Base-by-base conservation (phyloP, 2,329 filamentous ascomycete species). In the Myriosclerotinia duriaeana region DNA sequence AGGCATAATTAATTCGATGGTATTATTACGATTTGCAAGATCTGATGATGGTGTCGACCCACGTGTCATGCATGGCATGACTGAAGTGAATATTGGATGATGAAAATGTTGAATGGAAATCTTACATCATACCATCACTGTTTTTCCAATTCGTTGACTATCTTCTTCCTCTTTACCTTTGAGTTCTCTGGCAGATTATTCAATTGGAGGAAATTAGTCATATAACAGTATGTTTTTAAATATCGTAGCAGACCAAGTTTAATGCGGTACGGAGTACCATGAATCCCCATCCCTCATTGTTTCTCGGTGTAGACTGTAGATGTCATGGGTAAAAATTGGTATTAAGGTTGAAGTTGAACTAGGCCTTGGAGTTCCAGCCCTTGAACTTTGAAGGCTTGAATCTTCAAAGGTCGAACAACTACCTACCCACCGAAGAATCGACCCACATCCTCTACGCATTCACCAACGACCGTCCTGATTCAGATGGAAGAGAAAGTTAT, bases 1-100 rank as follows among this genome's bases (percentile, higher is more conserved):
- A 52, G 9, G 34, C 63, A 50, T 59, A 58, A 65, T 50, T 65
- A 64, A 64, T 50, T 46, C 11, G 12, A 46, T 38, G 17, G 17
- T 22, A 1, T 22, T 58, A 48, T 50, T 30, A 38, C 30, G 48
- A 56, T 58, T 40, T 40, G 14, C 34, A n/a, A 59, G 53, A 59
- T 58, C 42, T 30, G 17, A 40, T 58, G 15, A 34, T 40, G 30
- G 22, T 34, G 9, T 17, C 8, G 44, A n/a, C 7, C 5, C 3
- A n/a, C 7, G 5, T 17, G 15, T 20, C 5, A 2, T 15, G 17
- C 14, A 20, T 20, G 2, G 12, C 12, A 44, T 44, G 5, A 44
- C 17, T 44, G 5, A 44, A 15, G 17, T 15, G 42, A 44, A 65
- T 59, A 7, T 36, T 7, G 8, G 17, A 52, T 8, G 38, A 36